Evolutionary conservation across 2,329 filamentous ascomycete genomes (phyloP), one percentile per base, ranked within the genome.

Genomic region (Eutypa lata): DNA sequence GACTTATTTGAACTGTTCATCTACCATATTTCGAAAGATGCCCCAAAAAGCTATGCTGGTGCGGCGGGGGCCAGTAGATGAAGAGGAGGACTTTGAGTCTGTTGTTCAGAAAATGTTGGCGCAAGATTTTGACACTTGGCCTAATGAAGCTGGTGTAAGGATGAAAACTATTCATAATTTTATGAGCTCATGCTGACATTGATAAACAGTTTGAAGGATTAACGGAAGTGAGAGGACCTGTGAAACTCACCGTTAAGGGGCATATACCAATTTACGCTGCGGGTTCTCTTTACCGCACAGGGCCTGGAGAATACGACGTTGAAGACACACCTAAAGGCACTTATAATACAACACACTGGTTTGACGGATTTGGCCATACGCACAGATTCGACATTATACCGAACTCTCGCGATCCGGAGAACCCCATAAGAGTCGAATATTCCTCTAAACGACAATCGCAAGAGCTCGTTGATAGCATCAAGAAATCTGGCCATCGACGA

Each of bases 281-380:
- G 2, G 90, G 90, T 1, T 76, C 81, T 1, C 76, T 94, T 1
- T 93, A 87, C 68, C 81, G 90, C 22, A 91, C 87, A 0, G 90
- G 90, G 0, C 88, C 89, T 0, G 88, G 89, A 1, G 77, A 81
- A 26, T 82, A 80, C 66, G 79, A 79, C 37, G 71, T 91, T 3
- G 75, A 84, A n/a, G 67, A 72, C 43, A 84, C 82, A 1, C 70
- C 80, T 2, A 75, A 76, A 3, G 83, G 84, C n/a, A 81, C 76
- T 0, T 85, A 86, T 62, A 74, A 77, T 31, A 76, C 86, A 13
- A 81, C 78, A 1, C 89, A 94, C 67, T 94, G 90, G 90, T 94
- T 94, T 60, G 90, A 94, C 65, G 88, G 88, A 6, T 84, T 91
- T 53, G 80, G 83, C 3, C 82, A 89, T 51, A 76, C 83, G 1